Evolutionary conservation across 225 moss, liverwort and hornwort genomes (phyloP).

Genomic region (Pseudisothecium myosuroides): DNA sequence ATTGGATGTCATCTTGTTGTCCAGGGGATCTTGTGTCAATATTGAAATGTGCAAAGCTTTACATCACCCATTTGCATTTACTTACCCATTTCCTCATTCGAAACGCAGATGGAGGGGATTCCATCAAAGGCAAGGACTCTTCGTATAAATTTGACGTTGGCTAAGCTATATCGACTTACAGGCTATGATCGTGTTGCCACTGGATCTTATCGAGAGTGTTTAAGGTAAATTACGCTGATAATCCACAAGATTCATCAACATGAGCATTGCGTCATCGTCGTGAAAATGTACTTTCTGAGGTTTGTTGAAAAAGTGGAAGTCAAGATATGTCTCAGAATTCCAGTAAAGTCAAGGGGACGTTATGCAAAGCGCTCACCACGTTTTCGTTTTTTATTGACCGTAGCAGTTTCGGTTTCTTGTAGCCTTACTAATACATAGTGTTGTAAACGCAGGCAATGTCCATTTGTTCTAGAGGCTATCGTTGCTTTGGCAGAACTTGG

Average conservation of each 20-base stretch:
- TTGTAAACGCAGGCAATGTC: slow-evolving; percentile 59
- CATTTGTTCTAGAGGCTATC: slow-evolving; percentile 83
- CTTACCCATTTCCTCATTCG: neutral
- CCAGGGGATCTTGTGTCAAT: neutral
- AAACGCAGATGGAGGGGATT: slow-evolving; percentile 86
- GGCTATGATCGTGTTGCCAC: slow-evolving; percentile 82
- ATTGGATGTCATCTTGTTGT: neutral
- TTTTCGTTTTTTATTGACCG: neutral
- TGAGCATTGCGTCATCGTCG: neutral
- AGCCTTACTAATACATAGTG: neutral
- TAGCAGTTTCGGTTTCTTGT: neutral
- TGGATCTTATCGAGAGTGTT: slow-evolving; percentile 79
- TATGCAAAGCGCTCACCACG: neutral
- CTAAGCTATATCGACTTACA: slow-evolving; percentile 75
- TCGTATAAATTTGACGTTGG: slow-evolving; percentile 79
- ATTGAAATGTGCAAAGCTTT: neutral
- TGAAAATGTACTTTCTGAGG: neutral
- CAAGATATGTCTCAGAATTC: neutral
- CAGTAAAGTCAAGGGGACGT: neutral
- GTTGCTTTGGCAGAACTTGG: slow-evolving; percentile 90
- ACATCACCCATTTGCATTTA: neutral
- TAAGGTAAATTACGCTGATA: slow-evolving; percentile 29
- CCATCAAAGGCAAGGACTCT: slow-evolving; percentile 80
- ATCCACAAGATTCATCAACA: neutral
- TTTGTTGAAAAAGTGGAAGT: neutral